A percentile compares a stretch with the other conserved stretches of the same genome.
phyloP scores from a whole-genome alignment of 2,329 filamentous ascomycete species.

The Fusarium protoensiforme region DNA sequence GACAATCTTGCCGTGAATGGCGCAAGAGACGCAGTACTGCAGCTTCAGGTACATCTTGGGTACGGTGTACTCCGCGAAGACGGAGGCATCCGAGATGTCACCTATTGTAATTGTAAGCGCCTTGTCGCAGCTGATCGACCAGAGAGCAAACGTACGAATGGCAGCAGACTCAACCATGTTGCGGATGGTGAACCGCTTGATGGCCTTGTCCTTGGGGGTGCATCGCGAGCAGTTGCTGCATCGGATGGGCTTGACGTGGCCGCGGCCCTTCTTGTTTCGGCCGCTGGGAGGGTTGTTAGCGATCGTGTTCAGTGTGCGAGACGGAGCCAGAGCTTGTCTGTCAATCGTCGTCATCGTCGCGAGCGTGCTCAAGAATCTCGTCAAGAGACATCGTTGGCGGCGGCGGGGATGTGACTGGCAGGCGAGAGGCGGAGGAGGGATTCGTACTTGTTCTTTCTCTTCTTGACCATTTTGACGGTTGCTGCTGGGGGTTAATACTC shows the following conservation, averaged over 20 bases:
- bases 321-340: not conserved
- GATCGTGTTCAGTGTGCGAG: not conserved
- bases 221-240: conserved; percentile 81
- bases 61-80: conserved; percentile 99
- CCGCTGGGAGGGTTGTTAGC: conserved; percentile 68
- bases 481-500: conserved; percentile 54
- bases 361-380: conserved; percentile 14
- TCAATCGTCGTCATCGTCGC: conserved; percentile 24
- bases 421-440: conserved; percentile 32
- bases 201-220: conserved; percentile 99
- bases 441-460: conserved; percentile 75
- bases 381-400: conserved; percentile 32
- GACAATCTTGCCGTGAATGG: conserved; percentile 99
- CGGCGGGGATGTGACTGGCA: conserved; percentile 9
- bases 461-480: conserved; percentile 76
- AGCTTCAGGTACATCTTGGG: conserved; percentile 99
- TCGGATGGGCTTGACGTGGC: conserved; percentile 99
- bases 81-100: conserved; percentile 99
- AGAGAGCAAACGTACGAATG: conserved; percentile 81
- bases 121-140: not conserved
- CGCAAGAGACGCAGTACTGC: conserved; percentile 99
- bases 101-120: conserved; percentile 62
- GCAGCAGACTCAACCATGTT: conserved; percentile 99
- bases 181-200: conserved; percentile 99
- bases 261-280: conserved; percentile 99